Percentiles rank a stretch among this genome's conserved stretches.
phyloP scores from a whole-genome alignment of 78 protist species.

The Diacronema lutheri region DNA sequence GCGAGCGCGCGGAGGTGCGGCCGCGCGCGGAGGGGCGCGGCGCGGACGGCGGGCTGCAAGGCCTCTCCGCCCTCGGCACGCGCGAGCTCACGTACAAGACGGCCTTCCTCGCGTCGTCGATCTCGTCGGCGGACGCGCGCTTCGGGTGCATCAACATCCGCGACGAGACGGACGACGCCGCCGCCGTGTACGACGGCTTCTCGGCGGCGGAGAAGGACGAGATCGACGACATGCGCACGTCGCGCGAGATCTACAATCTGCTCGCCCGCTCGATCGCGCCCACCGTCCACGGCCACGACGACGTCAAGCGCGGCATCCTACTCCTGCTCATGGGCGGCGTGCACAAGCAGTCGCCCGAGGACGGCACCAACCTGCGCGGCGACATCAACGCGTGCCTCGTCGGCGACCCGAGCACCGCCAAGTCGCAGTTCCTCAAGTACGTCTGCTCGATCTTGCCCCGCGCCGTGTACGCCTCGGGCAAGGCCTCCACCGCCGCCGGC shows the following conservation, averaged over 20 bases:
- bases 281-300: conserved; percentile 82
- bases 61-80: conserved; percentile 88
- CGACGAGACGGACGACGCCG: conserved; percentile 10
- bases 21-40: background rate
- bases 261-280: conserved; percentile 77
- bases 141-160: conserved; percentile 9
- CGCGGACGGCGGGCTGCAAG: conserved; percentile 80
- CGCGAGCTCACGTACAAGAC: conserved; percentile 88
- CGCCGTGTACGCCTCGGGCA: conserved; percentile 93
- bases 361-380: conserved; percentile 85
- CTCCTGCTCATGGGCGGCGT: conserved; percentile 98
- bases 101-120: conserved; percentile 77
- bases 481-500: conserved; percentile 70
- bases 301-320: conserved; percentile 91
- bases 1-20: conserved; percentile 18
- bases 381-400: conserved; percentile 98
- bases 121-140: conserved; percentile 1
- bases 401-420: conserved; percentile 98
- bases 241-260: conserved; percentile 42
- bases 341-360: conserved; percentile 75
- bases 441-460: conserved; percentile 90
- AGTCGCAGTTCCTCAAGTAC: conserved; percentile 95
- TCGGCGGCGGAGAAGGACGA: conserved; percentile 56
- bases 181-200: background rate
- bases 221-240: conserved; percentile 47